Conservation (phyloP, 1,284 basidiomycete species). For the Leucoagaricus sp. region DNA sequence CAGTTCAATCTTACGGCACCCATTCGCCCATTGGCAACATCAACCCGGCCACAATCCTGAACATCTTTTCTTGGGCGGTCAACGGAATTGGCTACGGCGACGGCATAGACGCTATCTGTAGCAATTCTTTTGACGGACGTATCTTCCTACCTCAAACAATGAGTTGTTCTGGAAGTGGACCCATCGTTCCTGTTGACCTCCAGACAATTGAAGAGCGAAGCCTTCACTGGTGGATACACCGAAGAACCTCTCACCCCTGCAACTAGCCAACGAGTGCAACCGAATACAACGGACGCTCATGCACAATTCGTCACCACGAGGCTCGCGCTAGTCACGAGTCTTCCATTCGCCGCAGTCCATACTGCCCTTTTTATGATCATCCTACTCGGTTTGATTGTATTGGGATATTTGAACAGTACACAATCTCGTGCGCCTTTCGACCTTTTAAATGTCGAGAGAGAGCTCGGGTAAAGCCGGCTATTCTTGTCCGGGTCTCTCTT, state of each 20-base stretch:
- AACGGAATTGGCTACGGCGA: neutral
- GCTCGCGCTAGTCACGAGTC: neutral
- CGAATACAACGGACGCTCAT: neutral
- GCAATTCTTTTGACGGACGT: no score
- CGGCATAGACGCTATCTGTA: neutral
- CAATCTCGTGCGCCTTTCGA: neutral
- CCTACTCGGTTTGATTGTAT: neutral
- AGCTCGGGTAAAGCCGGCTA: no score
- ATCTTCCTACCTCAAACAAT: no score
- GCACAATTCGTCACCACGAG: neutral
- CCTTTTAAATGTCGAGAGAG: neutral
- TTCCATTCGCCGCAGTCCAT: neutral
- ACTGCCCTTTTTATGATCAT: neutral
- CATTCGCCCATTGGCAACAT: neutral
- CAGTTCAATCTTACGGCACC: neutral
- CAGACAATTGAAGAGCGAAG: neutral
- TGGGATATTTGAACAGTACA: neutral
- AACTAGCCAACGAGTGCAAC: neutral
- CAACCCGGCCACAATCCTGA: neutral
- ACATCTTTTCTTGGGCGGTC: neutral
- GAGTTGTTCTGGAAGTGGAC: no score
- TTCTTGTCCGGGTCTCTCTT: no score
- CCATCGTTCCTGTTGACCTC: no score
- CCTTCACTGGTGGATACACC: neutral
- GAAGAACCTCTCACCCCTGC: neutral